phyloP scores from a whole-genome alignment of 2,329 filamentous ascomycete species.

The Lizonia empirigonia region DNA sequence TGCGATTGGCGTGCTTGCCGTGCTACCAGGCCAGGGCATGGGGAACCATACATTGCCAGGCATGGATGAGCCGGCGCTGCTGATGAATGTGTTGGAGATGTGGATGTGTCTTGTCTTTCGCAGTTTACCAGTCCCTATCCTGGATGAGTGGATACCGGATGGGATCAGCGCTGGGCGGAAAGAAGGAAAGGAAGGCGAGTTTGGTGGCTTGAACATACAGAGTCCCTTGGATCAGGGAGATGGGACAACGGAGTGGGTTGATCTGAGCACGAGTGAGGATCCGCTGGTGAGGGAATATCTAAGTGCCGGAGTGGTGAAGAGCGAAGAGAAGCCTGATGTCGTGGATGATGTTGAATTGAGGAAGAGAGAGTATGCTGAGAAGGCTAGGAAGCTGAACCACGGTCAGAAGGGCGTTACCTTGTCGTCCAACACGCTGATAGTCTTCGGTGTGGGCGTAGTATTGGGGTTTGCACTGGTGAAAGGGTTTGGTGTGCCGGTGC shows the following conservation, averaged over 20 bases:
- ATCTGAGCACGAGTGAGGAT: conserved; percentile 32
- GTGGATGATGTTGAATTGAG: conserved; percentile 8
- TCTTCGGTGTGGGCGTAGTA: conserved; percentile 8
- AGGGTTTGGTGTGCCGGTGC: neutral
- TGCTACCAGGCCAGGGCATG: conserved; percentile 18
- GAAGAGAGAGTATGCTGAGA: conserved; percentile 15
- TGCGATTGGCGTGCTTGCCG: conserved; percentile 31
- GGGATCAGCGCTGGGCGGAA: neutral
- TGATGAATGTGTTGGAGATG: conserved; percentile 46
- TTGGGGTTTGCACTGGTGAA: conserved; percentile 9
- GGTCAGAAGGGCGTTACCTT: neutral
- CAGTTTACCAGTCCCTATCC: conserved; percentile 23
- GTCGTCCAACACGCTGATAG: neutral
- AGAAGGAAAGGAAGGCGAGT: conserved; percentile 23
- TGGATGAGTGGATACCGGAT: conserved; percentile 33
- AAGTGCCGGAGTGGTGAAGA: conserved; percentile 1
- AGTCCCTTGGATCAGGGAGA: conserved; percentile 40
- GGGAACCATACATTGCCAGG: conserved; percentile 24
- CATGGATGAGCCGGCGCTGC: conserved; percentile 34
- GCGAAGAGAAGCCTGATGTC: neutral
- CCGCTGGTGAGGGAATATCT: conserved; percentile 32
- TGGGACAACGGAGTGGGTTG: conserved; percentile 25
- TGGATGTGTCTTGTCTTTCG: conserved; percentile 44
- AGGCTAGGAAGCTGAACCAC: conserved; percentile 9
- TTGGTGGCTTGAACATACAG: conserved; percentile 40